A percentile compares a stretch with the other conserved stretches of the same genome.
Evolutionary conservation across 305 asterid species (phyloP).

Genomic region (Stenogyne calaminthoides): DNA sequence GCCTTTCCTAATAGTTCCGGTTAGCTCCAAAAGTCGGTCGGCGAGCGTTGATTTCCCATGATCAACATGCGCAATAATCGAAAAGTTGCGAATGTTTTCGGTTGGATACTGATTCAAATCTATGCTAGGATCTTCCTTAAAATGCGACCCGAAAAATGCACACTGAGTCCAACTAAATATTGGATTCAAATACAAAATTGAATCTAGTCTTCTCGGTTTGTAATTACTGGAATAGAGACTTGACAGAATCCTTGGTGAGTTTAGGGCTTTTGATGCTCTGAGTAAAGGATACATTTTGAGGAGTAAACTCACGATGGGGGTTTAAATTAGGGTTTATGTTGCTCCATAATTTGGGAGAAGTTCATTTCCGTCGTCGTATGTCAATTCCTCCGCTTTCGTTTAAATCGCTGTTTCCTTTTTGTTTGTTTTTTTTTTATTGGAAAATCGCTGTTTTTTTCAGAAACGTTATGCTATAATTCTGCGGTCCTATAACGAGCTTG

Average conservation of each 20-base stretch:
- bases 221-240: neutral
- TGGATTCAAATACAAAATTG: constrained; percentile 33
- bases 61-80: constrained; percentile 97
- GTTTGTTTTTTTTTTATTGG: too few relatives aligned
- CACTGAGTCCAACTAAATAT: constrained; percentile 49
- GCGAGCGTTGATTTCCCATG: constrained; percentile 98
- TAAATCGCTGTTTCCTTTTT: too few relatives aligned
- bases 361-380: neutral
- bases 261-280: neutral
- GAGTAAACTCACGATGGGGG: neutral
- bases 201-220: constrained; percentile 28
- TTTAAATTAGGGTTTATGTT: neutral
- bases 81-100: constrained; percentile 83
- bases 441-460: too few relatives aligned
- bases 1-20: constrained; percentile 91
- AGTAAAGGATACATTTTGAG: neutral
- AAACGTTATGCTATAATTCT: too few relatives aligned
- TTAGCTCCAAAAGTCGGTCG: constrained; percentile 96
- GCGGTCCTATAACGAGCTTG: too few relatives aligned
- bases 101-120: constrained; percentile 73
- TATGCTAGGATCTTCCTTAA: constrained; percentile 63
- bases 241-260: neutral
- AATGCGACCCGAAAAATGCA: constrained; percentile 70
- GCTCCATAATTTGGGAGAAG: neutral
- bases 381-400: neutral